Conservation (phyloP, 306 rosid species). For the Fragaria nilgerrensis region DNA sequence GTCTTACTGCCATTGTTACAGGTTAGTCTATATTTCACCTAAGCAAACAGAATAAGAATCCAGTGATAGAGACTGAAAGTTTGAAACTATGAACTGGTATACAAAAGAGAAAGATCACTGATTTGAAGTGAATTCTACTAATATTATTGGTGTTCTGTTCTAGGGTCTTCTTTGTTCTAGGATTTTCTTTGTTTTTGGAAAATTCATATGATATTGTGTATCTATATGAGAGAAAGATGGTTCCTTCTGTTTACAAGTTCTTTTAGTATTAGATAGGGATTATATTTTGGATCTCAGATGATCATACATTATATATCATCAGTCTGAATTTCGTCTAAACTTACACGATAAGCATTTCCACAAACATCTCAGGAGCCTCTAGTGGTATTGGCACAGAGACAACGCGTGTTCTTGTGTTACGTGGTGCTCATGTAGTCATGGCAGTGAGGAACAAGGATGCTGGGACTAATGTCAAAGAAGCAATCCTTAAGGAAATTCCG, state of each 20-base stretch:
- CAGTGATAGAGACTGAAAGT: neutral
- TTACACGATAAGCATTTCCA: neutral
- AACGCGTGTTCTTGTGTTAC: slow-evolving; percentile 69
- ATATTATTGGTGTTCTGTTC: neutral
- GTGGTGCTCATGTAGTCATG: slow-evolving; percentile 74
- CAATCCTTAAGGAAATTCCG: slow-evolving; percentile 54
- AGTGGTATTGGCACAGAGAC: slow-evolving; percentile 78
- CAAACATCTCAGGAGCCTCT: slow-evolving; percentile 57
- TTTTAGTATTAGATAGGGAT: neutral
- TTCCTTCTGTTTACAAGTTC: neutral
- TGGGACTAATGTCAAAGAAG: slow-evolving; percentile 44
- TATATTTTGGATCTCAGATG: neutral
- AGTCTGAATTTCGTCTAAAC: neutral
- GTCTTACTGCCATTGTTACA: slow-evolving; percentile 66
- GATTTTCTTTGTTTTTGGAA: neutral
- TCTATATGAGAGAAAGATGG: neutral
- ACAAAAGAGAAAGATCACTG: neutral
- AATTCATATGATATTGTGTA: neutral
- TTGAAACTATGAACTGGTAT: neutral
- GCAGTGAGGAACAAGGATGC: slow-evolving; percentile 59
- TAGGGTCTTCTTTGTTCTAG: neutral
- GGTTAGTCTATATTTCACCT: slow-evolving; percentile 28
- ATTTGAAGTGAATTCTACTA: neutral
- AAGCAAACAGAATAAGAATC: neutral
- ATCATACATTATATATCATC: neutral